Conservation (phyloP, 768 basidiomycete species). For the Megacollybia marginata region DNA sequence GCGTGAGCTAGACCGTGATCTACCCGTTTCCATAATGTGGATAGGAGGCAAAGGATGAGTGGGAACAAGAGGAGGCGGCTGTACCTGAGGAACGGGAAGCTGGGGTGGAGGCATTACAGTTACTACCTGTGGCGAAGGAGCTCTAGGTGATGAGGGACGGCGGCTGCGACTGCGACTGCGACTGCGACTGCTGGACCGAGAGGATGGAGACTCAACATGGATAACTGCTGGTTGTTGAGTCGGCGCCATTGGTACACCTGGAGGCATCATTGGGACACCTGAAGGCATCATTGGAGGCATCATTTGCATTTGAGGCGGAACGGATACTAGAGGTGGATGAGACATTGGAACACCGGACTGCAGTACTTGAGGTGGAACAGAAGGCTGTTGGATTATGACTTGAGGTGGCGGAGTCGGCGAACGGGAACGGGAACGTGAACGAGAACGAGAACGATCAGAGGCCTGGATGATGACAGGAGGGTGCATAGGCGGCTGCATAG, state of each 20-base stretch:
- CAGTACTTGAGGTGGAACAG: background rate
- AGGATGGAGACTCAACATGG: conserved; percentile 1
- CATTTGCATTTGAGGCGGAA: background rate
- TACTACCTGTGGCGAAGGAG: too few relatives aligned
- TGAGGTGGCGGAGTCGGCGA: background rate
- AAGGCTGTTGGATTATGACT: background rate
- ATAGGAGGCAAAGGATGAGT: too few relatives aligned
- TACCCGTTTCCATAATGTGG: too few relatives aligned
- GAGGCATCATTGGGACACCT: background rate
- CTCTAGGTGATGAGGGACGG: too few relatives aligned
- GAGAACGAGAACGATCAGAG: background rate
- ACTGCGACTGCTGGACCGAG: background rate
- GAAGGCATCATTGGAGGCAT: background rate
- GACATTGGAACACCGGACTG: background rate
- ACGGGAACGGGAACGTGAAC: background rate
- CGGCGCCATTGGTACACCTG: background rate
- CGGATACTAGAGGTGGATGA: background rate
- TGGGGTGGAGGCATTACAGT: too few relatives aligned
- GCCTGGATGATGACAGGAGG: conserved; percentile 9
- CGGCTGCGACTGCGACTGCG: background rate
- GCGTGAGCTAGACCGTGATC: background rate
- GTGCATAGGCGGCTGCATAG: conserved; percentile 10
- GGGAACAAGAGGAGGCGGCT: too few relatives aligned
- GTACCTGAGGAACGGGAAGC: too few relatives aligned
- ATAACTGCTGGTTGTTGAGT: conserved; percentile 5